phyloP scores from a whole-genome alignment of 2,329 filamentous ascomycete species.

The Malbranchea cinnamomea region DNA sequence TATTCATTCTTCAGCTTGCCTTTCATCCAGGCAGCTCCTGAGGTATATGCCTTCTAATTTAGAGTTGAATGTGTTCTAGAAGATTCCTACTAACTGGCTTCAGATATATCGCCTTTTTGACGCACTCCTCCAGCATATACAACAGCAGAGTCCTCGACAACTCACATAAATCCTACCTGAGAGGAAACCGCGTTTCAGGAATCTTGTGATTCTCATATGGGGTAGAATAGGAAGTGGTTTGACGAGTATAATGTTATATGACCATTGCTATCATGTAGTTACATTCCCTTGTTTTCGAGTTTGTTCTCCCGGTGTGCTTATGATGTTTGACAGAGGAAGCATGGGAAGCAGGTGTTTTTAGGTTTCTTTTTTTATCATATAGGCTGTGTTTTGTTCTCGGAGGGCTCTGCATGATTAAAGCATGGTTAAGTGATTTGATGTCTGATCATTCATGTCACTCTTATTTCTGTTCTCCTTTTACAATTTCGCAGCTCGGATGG shows the following conservation, averaged over 20 bases:
- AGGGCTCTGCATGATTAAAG: conserved; percentile 10
- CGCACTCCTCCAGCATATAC: conserved; percentile 31
- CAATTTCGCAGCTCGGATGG: too few species aligned
- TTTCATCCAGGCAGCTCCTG: conserved; percentile 78
- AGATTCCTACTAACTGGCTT: conserved; percentile 4
- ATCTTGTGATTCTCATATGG: not conserved
- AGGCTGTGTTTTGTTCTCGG: conserved; percentile 10
- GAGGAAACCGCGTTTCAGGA: not conserved
- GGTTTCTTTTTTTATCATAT: conserved; percentile 5
- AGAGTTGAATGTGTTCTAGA: not conserved
- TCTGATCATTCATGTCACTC: not conserved
- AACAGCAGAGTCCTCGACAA: conserved; percentile 32
- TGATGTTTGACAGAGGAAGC: too few species aligned
- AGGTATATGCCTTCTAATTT: conserved; percentile 41
- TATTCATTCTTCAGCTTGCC: conserved; percentile 87
- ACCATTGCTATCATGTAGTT: conserved; percentile 6
- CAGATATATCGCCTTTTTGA: conserved; percentile 32
- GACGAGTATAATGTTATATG: conserved; percentile 3
- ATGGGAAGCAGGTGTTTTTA: conserved; percentile 6
- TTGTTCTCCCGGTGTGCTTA: conserved; percentile 9
- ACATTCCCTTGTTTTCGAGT: conserved; percentile 4
- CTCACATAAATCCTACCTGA: conserved; percentile 4
- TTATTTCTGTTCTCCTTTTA: not conserved
- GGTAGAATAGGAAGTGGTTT: not conserved
- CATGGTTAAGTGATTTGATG: conserved; percentile 5